Conservation (phyloP, 1,284 basidiomycete genomes). For the Irpex lacteus region DNA sequence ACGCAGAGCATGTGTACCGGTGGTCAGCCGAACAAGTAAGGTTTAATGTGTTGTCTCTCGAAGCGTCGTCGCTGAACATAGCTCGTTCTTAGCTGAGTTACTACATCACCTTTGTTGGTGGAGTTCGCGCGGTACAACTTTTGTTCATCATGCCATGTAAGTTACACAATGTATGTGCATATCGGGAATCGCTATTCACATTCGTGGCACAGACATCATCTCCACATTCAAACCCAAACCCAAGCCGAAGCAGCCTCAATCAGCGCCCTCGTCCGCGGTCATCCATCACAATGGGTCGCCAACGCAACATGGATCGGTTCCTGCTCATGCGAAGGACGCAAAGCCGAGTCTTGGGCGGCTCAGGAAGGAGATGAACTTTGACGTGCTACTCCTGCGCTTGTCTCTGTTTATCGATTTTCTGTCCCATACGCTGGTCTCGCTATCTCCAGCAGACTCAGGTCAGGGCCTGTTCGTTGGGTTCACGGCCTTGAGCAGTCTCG, state of each 20-base stretch:
- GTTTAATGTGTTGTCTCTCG: not conserved
- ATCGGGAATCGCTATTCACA: conserved; percentile 7
- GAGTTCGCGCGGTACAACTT: conserved; percentile 48
- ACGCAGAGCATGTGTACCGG: conserved; percentile 50
- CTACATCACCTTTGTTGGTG: conserved; percentile 55
- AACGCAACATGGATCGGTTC: not conserved
- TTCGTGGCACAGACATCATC: conserved; percentile 38
- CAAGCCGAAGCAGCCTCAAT: conserved; percentile 14
- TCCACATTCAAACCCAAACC: conserved; percentile 43
- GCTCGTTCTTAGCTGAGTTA: conserved; percentile 48
- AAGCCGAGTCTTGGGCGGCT: conserved; percentile 50
- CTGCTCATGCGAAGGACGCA: conserved; percentile 22
- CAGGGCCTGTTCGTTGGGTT: conserved; percentile 47
- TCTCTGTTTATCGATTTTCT: conserved; percentile 65
- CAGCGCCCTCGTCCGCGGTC: conserved; percentile 2
- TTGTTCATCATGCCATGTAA: conserved; percentile 56
- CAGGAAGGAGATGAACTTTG: conserved; percentile 65
- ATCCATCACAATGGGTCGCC: not conserved
- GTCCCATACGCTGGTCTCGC: conserved; percentile 57
- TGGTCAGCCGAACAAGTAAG: conserved; percentile 55
- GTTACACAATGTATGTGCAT: conserved; percentile 19
- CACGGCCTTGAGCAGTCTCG: conserved; percentile 56
- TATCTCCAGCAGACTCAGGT: conserved; percentile 39
- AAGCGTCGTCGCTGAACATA: not conserved
- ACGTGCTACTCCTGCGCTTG: conserved; percentile 55